Evolutionary conservation across 2,329 filamentous ascomycete genomes (phyloP).

Genomic region (Rutstroemia sydowiana): DNA sequence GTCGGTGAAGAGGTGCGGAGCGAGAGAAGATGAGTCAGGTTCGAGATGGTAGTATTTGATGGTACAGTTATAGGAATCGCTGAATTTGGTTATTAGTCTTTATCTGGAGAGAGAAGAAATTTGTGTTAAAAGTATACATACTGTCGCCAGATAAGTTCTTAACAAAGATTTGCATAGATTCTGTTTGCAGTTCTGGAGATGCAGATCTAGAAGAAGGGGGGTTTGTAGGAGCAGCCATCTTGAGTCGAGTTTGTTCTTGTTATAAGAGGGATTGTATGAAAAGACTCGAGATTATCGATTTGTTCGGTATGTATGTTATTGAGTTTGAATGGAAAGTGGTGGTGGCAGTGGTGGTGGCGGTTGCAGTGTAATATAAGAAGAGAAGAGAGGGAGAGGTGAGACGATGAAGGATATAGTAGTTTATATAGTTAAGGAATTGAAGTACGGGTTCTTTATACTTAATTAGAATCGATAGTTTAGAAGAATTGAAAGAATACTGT

Average conservation of each 20-base stretch:
- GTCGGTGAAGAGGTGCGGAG: constrained; percentile 47
- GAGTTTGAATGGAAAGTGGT: not conserved
- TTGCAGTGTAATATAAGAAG: not conserved
- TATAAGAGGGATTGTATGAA: not conserved
- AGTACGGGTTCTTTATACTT: no score
- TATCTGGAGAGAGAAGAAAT: constrained; percentile 4
- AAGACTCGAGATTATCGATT: not conserved
- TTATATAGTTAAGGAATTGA: no score
- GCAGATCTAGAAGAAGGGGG: constrained; percentile 24
- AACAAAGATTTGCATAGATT: constrained; percentile 54
- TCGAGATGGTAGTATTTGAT: constrained; percentile 44
- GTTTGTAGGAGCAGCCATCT: constrained; percentile 23
- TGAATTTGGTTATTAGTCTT: constrained; percentile 28
- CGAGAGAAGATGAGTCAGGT: constrained; percentile 48
- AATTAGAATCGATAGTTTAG: not conserved
- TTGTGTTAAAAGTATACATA: constrained; percentile 32
- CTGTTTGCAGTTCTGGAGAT: constrained; percentile 34
- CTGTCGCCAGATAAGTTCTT: constrained; percentile 51
- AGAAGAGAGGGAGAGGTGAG: not conserved
- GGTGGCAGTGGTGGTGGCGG: not conserved
- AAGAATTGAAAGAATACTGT: not conserved
- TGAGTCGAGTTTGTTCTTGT: no score
- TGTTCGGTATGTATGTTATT: not conserved
- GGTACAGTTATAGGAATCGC: constrained; percentile 51
- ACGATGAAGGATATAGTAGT: no score